phyloP scores from a whole-genome alignment of 345 rosid species.

The Populus ilicifolia region DNA sequence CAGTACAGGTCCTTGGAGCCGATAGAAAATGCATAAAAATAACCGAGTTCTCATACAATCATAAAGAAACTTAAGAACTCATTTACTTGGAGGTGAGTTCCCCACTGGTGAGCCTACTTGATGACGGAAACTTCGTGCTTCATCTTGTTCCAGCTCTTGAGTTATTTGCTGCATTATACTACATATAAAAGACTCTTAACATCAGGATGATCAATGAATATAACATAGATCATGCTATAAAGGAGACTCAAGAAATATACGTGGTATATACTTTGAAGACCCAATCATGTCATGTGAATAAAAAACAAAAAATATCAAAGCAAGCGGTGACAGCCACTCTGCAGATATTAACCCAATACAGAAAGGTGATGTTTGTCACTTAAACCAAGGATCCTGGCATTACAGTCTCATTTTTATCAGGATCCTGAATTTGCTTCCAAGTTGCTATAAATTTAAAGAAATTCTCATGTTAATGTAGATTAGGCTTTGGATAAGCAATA shows the following conservation, averaged over 20 bases:
- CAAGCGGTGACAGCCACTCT: neutral
- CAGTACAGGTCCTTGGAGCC: neutral
- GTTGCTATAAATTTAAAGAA: neutral
- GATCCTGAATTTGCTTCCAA: neutral
- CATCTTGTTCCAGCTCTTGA: conserved; percentile 66
- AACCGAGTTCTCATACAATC: neutral
- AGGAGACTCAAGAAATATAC: neutral
- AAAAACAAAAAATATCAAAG: neutral
- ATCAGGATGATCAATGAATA: neutral
- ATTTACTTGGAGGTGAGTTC: conserved; percentile 50
- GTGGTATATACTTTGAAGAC: neutral
- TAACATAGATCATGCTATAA: neutral
- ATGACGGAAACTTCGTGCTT: conserved; percentile 41
- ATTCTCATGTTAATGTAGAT: neutral
- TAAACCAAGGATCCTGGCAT: neutral
- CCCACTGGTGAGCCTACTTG: conserved; percentile 51
- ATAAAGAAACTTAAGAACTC: neutral
- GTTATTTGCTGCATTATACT: conserved; percentile 61
- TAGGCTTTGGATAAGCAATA: neutral
- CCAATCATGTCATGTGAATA: neutral
- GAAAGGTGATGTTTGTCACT: neutral
- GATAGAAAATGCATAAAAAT: conserved; percentile 19
- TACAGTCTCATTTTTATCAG: neutral
- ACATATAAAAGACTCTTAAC: conserved; percentile 5
- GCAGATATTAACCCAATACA: neutral